Evolutionary conservation across 768 basidiomycete genomes (phyloP).

Genomic region (Dendrothele bispora): DNA sequence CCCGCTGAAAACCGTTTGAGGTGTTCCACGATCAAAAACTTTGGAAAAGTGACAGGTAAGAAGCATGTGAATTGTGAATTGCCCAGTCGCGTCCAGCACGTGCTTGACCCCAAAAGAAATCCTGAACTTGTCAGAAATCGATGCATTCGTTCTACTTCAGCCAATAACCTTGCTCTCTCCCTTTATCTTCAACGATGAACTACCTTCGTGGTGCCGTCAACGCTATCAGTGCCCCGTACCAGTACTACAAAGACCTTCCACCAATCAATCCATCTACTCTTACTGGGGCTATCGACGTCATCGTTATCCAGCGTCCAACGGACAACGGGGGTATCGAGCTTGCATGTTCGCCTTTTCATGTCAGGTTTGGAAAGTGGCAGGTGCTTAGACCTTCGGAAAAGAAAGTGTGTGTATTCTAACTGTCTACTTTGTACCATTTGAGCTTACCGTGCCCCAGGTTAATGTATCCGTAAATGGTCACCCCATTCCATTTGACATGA

Average conservation of each 20-base stretch:
- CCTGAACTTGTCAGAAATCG: too few relatives aligned
- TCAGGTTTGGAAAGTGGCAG: conserved; percentile 96
- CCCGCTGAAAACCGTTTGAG: too few relatives aligned
- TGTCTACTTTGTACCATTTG: not conserved
- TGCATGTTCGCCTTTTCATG: conserved; percentile 94
- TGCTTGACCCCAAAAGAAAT: not conserved
- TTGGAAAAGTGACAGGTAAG: too few relatives aligned
- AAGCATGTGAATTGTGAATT: too few relatives aligned
- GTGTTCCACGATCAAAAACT: too few relatives aligned
- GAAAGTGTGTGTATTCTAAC: conserved; percentile 49
- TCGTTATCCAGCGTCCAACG: conserved; percentile 82
- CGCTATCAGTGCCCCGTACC: conserved; percentile 83
- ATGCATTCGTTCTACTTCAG: too few relatives aligned
- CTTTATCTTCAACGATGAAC: conserved; percentile 57
- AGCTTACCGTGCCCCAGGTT: conserved; percentile 52
- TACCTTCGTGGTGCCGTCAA: conserved; percentile 85
- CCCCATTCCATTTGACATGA: conserved; percentile 92
- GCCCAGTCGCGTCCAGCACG: too few relatives aligned
- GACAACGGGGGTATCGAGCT: conserved; percentile 65
- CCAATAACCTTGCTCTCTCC: not conserved
- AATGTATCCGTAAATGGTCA: conserved; percentile 85
- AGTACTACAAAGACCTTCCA: conserved; percentile 84
- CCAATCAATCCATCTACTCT: conserved; percentile 94
- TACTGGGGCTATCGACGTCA: conserved; percentile 98
- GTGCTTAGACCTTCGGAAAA: conserved; percentile 93